These are phyloP conservation scores for Datisca glomerata DNA, from an alignment of 306 rosid species.

Conservation along the genomic window DNA sequence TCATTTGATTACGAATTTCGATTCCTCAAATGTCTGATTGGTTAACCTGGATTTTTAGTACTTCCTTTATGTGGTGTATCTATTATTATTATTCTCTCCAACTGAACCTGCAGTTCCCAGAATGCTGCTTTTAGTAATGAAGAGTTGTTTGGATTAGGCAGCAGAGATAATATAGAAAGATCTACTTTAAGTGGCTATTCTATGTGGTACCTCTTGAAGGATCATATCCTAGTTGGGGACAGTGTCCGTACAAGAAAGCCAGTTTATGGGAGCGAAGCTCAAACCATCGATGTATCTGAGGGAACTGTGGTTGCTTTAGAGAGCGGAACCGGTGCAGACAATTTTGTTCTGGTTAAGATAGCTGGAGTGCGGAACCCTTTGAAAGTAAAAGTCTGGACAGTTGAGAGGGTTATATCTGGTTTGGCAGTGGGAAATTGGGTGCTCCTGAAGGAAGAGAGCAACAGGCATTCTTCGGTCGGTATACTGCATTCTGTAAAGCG, in stretches of 20 bases:
- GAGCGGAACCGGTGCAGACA: conserved; percentile 22
- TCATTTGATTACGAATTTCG: no score
- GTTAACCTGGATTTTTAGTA: no score
- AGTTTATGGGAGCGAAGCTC: conserved; percentile 32
- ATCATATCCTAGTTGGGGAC: conserved; percentile 57
- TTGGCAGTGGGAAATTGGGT: conserved; percentile 70
- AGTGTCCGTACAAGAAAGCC: conserved; percentile 59
- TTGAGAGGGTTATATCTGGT: conserved; percentile 58
- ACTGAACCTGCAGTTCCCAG: conserved; percentile 47
- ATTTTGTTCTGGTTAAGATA: conserved; percentile 46
- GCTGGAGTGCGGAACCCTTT: conserved; percentile 45
- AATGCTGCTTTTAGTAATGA: conserved; percentile 34
- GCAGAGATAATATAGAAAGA: conserved; percentile 19
- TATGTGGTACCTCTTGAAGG: conserved; percentile 56
- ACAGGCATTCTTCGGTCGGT: conserved; percentile 53
- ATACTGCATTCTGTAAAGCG: conserved; percentile 56
- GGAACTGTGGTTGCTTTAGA: conserved; percentile 60
- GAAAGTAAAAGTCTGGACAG: conserved; percentile 36
- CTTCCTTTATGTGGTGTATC: no score
- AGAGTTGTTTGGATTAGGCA: conserved; percentile 50
- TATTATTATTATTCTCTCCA: no score
- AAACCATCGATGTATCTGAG: conserved; percentile 48
- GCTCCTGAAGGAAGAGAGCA: conserved; percentile 21
- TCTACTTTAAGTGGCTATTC: conserved; percentile 26
- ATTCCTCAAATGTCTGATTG: no score